Conservation (phyloP, 2,329 filamentous ascomycete genomes). For the Fusarium veterinarium region DNA sequence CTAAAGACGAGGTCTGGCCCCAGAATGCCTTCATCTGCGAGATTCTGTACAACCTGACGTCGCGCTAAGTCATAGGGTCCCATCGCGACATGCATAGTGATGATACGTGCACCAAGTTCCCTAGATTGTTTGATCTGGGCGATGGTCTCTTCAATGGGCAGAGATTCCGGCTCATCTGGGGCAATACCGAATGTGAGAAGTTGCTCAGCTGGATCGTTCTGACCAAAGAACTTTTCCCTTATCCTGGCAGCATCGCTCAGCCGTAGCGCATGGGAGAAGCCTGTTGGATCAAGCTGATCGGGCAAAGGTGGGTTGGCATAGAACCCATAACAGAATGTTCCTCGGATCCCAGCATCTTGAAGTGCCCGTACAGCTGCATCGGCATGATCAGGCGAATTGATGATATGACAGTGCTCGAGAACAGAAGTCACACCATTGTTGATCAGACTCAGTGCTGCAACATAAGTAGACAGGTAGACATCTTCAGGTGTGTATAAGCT, state of each 20-base stretch:
- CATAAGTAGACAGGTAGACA: neutral
- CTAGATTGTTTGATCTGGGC: neutral
- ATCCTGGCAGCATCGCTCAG: neutral
- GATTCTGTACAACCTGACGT: neutral
- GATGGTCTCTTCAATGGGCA: neutral
- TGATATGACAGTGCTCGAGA: neutral
- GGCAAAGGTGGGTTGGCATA: neutral
- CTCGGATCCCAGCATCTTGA: neutral
- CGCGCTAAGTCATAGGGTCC: neutral
- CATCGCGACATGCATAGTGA: neutral
- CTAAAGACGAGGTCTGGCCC: neutral
- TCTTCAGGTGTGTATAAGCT: neutral
- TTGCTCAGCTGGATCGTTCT: neutral
- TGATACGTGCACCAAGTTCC: neutral
- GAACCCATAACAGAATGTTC: neutral
- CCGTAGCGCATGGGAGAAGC: neutral
- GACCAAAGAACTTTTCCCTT: neutral
- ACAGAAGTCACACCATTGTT: neutral
- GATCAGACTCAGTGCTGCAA: neutral
- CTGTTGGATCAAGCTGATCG: rapidly evolving
- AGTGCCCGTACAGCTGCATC: neutral
- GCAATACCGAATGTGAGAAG: neutral
- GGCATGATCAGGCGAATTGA: neutral
- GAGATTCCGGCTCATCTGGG: neutral
- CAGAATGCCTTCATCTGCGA: neutral